These are phyloP conservation scores for Lepidium sativum DNA, from an alignment of 345 rosid genomes.

Conservation along the genomic window DNA sequence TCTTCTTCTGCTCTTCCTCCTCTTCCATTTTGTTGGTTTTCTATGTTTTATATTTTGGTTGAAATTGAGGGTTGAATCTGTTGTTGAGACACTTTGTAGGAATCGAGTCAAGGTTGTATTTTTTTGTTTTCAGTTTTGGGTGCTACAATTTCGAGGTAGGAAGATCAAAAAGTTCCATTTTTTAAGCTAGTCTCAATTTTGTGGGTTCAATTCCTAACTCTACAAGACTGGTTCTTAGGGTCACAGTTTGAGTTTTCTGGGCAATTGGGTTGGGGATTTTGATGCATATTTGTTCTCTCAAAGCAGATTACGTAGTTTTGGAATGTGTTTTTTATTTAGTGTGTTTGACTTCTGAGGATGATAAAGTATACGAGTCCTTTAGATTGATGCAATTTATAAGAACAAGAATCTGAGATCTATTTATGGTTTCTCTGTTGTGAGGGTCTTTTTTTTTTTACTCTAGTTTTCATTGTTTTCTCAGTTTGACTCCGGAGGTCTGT, in stretches of 20 bases:
- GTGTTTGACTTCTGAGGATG: conserved; percentile 15
- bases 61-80: conserved; percentile 1
- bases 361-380: conserved; percentile 3
- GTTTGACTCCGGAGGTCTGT: neutral
- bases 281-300: neutral
- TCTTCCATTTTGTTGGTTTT: neutral
- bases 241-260: conserved; percentile 3
- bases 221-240: neutral
- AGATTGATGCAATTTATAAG: conserved; percentile 5
- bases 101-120: conserved; percentile 1
- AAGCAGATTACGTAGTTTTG: neutral
- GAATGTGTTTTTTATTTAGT: conserved; percentile 1
- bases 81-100: neutral
- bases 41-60: neutral
- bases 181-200: neutral
- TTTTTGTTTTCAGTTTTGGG: neutral
- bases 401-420: conserved; percentile 5
- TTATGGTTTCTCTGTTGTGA: neutral
- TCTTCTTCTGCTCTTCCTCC: neutral
- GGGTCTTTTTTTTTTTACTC: neutral
- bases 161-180: neutral
- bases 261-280: neutral
- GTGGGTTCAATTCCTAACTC: neutral
- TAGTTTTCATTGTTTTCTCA: conserved; percentile 3
- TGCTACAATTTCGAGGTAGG: neutral